Conservation (phyloP, 2,329 filamentous ascomycete genomes). For the Diaporthe sp. region DNA sequence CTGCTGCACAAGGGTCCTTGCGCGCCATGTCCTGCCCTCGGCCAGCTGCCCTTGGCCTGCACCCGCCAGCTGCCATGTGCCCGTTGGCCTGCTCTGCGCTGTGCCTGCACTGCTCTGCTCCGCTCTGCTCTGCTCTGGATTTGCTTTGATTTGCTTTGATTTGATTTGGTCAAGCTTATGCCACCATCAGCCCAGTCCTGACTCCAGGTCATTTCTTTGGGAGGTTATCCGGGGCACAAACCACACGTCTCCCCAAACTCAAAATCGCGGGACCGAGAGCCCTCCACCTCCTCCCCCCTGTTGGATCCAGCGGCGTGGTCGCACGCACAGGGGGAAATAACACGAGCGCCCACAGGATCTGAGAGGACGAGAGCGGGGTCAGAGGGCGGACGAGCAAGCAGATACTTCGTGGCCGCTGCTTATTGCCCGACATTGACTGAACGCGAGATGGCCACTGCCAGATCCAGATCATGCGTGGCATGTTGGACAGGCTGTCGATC, state of each 20-base stretch:
- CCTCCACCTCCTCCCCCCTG: not conserved
- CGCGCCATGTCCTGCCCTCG: not conserved
- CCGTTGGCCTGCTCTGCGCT: not conserved
- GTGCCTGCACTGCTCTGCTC: not conserved
- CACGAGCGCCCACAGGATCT: not conserved
- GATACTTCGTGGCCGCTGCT: not conserved
- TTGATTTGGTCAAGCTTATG: conserved; percentile 21
- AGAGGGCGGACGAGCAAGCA: not conserved
- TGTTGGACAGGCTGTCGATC: conserved; percentile 20
- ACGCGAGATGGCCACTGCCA: conserved; percentile 22
- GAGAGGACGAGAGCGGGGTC: not conserved
- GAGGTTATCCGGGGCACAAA: conserved; percentile 21
- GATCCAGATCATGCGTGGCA: conserved; percentile 21
- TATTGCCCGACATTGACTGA: not conserved
- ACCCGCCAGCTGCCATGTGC: conserved; percentile 11
- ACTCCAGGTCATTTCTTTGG: conserved; percentile 21
- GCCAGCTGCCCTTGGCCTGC: too few species aligned
- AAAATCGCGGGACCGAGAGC: not conserved
- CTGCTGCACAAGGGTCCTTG: conserved; percentile 10
- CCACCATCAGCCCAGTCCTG: conserved; percentile 24
- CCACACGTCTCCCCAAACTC: conserved; percentile 5
- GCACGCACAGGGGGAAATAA: not conserved
- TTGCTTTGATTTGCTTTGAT: conserved; percentile 6
- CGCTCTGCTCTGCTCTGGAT: not conserved
- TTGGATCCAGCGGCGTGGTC: not conserved